Base-by-base conservation (phyloP, 2,329 filamentous ascomycete genomes). In the Diaporthe sp. region DNA sequence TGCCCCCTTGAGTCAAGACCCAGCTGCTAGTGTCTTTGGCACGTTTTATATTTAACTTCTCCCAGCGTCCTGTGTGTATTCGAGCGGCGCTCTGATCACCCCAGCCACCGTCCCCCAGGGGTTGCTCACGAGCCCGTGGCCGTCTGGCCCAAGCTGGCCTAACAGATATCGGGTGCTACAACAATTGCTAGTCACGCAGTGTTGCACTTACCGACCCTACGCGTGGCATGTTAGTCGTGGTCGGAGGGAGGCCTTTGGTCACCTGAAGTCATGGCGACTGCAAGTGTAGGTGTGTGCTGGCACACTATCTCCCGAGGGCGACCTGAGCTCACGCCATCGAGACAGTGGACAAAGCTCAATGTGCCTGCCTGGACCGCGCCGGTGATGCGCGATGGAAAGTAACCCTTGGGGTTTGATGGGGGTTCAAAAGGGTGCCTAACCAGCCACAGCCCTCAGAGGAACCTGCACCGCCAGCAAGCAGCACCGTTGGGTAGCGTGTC, bases 1-100 rank as follows among this genome's bases (percentile, higher is more conserved):
- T 70, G 50, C 32, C 58, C 63, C 22, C 70, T 58, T 70, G 65
- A 70, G 47, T 73, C 65, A 59, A 70, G 65, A 47, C 69, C 56
- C 44, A 53, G 25, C 63, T 47, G 56, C 69, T 71, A 71, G 69
- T 61, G 56, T 35, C 56, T 53, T 71, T 47, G 69, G 56, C 69
- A 51, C 55, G 55, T 61, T 61, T 71, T 61, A 61, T 71, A 59
- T 71, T 61, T 61, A 42, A 71, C 56, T 56, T 63, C 56, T 25
- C 44, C 39, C 63, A 37, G 63, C 37, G 30, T 39, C 44, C 44
- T 66, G 56, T n/a, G 27, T 51, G 35, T 63, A 39, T 39, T 61
- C 35, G 35, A 53, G 51, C 56, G 56, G 56, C 53, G 56, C 69
- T 32, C 58, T 53, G 56, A 61, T 63, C 53, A 50, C 63, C 63